Evolutionary conservation across 768 basidiomycete species (phyloP).

Genomic region (Leccinum fibrillosum): DNA sequence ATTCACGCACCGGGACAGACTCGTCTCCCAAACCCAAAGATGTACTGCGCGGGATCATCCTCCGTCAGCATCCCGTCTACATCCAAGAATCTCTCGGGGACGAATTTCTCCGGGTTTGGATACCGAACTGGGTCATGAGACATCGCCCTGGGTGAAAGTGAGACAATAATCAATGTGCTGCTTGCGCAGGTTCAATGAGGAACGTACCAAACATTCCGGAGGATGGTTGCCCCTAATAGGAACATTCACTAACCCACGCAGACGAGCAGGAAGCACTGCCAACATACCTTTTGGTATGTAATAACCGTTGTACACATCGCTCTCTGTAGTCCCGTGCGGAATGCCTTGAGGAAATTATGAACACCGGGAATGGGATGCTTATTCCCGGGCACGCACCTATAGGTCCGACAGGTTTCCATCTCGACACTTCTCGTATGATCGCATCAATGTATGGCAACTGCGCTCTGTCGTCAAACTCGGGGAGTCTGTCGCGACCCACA

Average conservation of each 20-base stretch:
- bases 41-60: neutral
- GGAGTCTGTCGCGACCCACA: neutral
- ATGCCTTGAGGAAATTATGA: conserved; percentile 1
- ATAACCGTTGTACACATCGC: conserved; percentile 41
- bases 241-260: neutral
- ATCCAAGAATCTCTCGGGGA: neutral
- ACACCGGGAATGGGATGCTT: neutral
- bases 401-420: neutral
- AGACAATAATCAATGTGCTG: neutral
- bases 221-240: neutral
- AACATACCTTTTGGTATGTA: conserved; percentile 46
- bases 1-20: neutral
- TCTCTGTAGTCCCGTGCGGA: conserved; percentile 29
- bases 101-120: neutral
- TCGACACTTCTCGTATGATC: neutral
- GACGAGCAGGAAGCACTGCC: neutral
- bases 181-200: no score
- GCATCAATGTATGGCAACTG: neutral
- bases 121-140: neutral
- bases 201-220: neutral
- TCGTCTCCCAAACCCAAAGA: neutral
- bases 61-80: neutral
- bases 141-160: neutral
- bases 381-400: neutral
- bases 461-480: conserved; percentile 1